Evolutionary conservation across 768 basidiomycete genomes (phyloP).

Genomic region (Mycena floridula): DNA sequence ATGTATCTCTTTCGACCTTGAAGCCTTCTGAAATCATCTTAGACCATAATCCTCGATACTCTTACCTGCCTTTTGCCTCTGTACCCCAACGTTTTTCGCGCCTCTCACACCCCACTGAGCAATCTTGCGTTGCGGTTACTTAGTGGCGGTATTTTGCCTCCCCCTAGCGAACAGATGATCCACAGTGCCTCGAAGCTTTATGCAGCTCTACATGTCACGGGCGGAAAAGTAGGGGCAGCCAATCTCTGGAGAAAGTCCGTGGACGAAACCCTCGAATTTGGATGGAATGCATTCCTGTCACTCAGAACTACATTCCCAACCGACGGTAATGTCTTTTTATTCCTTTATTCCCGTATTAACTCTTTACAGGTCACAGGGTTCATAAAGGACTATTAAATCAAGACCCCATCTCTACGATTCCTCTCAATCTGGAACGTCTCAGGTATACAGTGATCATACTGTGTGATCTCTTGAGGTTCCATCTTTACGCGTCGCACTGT

Average conservation of each 20-base stretch:
- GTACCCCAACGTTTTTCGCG: slow-evolving; percentile 64
- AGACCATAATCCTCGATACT: slow-evolving; percentile 43
- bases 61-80: slow-evolving; percentile 51
- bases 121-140: slow-evolving; percentile 50
- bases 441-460: slow-evolving; percentile 47
- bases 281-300: slow-evolving; percentile 53
- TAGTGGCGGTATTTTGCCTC: slow-evolving; percentile 42
- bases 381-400: slow-evolving; percentile 12
- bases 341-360: not conserved
- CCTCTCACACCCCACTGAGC: slow-evolving; percentile 46
- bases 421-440: slow-evolving; percentile 58
- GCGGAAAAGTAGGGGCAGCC: slow-evolving; percentile 73
- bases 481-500: slow-evolving; percentile 1
- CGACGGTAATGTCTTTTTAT: slow-evolving; percentile 3
- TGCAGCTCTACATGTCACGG: slow-evolving; percentile 58
- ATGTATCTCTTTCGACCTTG: slow-evolving; percentile 7
- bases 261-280: slow-evolving; percentile 61
- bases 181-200: slow-evolving; percentile 53
- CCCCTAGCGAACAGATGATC: slow-evolving; percentile 32
- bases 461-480: slow-evolving; percentile 49
- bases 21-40: no score
- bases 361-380: not conserved
- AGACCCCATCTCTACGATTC: slow-evolving; percentile 44
- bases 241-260: slow-evolving; percentile 71
- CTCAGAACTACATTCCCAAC: slow-evolving; percentile 55